Base-by-base conservation (phyloP, 805 yeast species). In the Candida orba region DNA sequence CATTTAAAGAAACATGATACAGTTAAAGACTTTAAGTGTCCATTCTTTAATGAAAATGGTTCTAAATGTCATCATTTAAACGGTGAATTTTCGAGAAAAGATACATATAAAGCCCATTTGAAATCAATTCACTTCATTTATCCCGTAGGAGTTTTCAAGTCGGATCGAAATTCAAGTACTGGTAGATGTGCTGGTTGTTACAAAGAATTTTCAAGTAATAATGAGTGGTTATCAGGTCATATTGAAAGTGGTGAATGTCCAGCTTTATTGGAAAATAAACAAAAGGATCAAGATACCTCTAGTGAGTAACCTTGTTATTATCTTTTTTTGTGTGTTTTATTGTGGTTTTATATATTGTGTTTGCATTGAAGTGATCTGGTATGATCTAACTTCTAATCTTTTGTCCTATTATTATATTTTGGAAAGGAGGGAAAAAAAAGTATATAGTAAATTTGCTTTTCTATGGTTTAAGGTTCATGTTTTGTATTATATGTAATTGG, bases 1-100 rank as follows among this genome's bases (percentile, higher is more conserved):
- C 95, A 87, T 62, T 62, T 84, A 64, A 84, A 85, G 66, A 86
- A 86, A 59, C 95, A 86, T 58, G 81, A 80, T n/a, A 65, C 72
- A 7, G 69, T 73, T 31, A 86, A 85, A 65, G 95, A 91, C 8
- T 85, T 81, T 62, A 72, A 69, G 43, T 86, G 95, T 64, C 95
- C 95, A 13, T 86, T 83, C 61, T 83, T 64, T 68, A 65, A 53
- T 52, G 43, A 52, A 41, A 20, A 52, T 46, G 54, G 64, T 60
- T 43, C 62, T 45, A 54, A 57, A 41, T 60, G 64, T 40, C 93
- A 84, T 57, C 93, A 84, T 57, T 67, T 71, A 39, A 75, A 80
- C 23, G 93, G 93, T 8, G 81, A 79, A 38, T 84, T 84, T 54
- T 76, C 84, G 10, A 69, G 93, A 41, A 81, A 90, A 58, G 93